Evolutionary conservation across 495 filamentous ascomycete genomes (phyloP).

Genomic region (Annulohypoxylon maeteangense): DNA sequence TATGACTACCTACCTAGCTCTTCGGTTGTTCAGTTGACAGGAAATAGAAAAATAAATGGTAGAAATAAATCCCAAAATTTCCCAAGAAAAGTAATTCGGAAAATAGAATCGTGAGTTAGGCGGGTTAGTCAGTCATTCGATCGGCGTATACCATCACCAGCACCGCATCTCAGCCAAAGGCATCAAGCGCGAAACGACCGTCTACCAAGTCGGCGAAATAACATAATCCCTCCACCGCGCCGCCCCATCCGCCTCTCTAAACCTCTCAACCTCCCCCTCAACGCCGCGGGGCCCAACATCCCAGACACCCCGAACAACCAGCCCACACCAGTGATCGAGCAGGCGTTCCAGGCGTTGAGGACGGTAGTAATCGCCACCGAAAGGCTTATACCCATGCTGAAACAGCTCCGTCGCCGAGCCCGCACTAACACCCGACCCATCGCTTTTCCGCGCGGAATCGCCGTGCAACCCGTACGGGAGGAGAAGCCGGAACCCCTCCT

Average conservation of each 20-base stretch:
- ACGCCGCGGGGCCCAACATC: conserved; percentile 55
- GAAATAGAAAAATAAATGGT: too few relatives aligned
- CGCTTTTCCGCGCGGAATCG: conserved; percentile 45
- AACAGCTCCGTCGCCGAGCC: conserved; percentile 48
- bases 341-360: conserved; percentile 52
- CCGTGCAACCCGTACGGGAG: conserved; percentile 38
- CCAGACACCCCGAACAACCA: conserved; percentile 56
- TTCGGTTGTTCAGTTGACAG: too few relatives aligned
- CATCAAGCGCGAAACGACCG: background rate
- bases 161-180: background rate
- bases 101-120: too few relatives aligned
- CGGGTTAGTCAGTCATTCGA: background rate
- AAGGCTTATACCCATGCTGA: conserved; percentile 54
- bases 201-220: conserved; percentile 40
- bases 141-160: too few relatives aligned
- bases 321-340: conserved; percentile 49
- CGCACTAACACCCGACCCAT: conserved; percentile 42
- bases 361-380: conserved; percentile 49
- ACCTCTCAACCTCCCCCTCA: conserved; percentile 53
- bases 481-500: conserved; percentile 44
- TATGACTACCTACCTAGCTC: too few relatives aligned
- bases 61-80: too few relatives aligned
- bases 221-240: conserved; percentile 30
- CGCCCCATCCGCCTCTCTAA: conserved; percentile 49
- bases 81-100: too few relatives aligned